Conservation (phyloP, 73 alveolate genomes). For the Uronychia setigera region DNA sequence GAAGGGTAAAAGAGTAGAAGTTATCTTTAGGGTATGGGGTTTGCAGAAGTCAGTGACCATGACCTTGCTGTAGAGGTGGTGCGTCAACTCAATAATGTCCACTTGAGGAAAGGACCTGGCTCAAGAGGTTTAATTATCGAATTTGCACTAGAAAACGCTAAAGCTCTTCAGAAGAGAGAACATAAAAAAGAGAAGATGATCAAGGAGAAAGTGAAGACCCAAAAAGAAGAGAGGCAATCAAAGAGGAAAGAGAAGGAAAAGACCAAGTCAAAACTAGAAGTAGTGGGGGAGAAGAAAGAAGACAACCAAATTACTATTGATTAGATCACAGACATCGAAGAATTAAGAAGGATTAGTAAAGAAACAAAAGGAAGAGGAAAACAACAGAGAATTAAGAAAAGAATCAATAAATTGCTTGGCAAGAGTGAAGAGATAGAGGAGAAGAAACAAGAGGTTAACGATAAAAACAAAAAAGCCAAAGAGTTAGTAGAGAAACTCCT, state of each 20-base stretch:
- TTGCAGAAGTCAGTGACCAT: conserved; percentile 41
- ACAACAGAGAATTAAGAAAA: conserved; percentile 45
- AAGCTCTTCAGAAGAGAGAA: conserved; percentile 49
- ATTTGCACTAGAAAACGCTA: conserved; percentile 51
- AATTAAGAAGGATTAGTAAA: conserved; percentile 21
- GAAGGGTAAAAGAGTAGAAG: not conserved
- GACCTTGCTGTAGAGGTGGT: conserved; percentile 41
- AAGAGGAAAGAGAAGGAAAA: conserved; percentile 12
- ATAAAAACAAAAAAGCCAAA: not conserved
- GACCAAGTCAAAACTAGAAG: not conserved
- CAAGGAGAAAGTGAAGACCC: conserved; percentile 13
- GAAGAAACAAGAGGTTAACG: not conserved
- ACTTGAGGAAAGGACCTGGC: conserved; percentile 9
- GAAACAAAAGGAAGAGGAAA: conserved; percentile 53
- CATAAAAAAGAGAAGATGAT: conserved; percentile 14
- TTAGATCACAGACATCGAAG: conserved; percentile 36
- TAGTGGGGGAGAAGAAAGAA: conserved; percentile 1
- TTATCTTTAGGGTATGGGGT: conserved; percentile 50
- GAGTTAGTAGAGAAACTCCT: not conserved
- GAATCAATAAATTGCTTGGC: conserved; percentile 20
- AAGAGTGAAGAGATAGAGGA: not conserved
- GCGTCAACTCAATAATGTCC: conserved; percentile 44
- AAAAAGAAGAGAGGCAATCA: conserved; percentile 20
- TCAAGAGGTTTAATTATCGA: conserved; percentile 47
- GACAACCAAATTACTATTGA: conserved; percentile 35